phyloP scores from a whole-genome alignment of 2,329 filamentous ascomycete genomes.

The Lecanicillium sp. region DNA sequence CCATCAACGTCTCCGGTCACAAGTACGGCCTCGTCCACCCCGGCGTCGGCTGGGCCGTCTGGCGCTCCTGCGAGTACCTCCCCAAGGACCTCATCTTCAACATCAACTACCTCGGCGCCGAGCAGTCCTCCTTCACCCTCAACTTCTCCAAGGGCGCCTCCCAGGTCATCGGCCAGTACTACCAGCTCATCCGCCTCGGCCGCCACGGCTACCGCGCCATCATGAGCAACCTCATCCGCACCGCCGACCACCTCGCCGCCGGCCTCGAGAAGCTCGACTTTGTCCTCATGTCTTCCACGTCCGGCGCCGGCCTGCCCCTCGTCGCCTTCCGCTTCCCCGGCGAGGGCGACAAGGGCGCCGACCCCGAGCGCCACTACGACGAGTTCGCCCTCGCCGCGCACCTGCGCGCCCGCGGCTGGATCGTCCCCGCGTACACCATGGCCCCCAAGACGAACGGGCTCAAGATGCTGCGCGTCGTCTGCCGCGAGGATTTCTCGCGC shows the following conservation, averaged over 20 bases:
- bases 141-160: slow-evolving; percentile 96
- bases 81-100: slow-evolving; percentile 95
- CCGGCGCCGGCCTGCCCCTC: slow-evolving; percentile 74
- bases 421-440: slow-evolving; percentile 96
- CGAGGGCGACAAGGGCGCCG: slow-evolving; percentile 40
- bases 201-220: slow-evolving; percentile 88
- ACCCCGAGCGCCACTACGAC: slow-evolving; percentile 57
- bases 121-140: slow-evolving; percentile 91
- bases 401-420: slow-evolving; percentile 81
- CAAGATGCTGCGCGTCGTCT: slow-evolving; percentile 88
- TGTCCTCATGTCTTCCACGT: slow-evolving; percentile 77
- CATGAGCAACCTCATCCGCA: slow-evolving; percentile 89
- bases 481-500: slow-evolving; percentile 86
- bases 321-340: slow-evolving; percentile 77
- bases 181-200: slow-evolving; percentile 90
- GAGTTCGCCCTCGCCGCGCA: slow-evolving; percentile 79
- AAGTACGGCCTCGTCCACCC: slow-evolving; percentile 77
- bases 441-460: slow-evolving; percentile 76
- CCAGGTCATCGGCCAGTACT: slow-evolving; percentile 95
- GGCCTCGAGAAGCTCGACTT: slow-evolving; percentile 72
- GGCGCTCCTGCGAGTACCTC: slow-evolving; percentile 75
- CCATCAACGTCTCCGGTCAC: slow-evolving; percentile 91
- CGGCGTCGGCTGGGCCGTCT: slow-evolving; percentile 90
- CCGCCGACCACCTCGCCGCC: slow-evolving; percentile 76
- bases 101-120: slow-evolving; percentile 96